Percentiles rank a stretch among this genome's conserved stretches.
Conservation (phyloP, 768 basidiomycete species). For the Lentinula sp. region DNA sequence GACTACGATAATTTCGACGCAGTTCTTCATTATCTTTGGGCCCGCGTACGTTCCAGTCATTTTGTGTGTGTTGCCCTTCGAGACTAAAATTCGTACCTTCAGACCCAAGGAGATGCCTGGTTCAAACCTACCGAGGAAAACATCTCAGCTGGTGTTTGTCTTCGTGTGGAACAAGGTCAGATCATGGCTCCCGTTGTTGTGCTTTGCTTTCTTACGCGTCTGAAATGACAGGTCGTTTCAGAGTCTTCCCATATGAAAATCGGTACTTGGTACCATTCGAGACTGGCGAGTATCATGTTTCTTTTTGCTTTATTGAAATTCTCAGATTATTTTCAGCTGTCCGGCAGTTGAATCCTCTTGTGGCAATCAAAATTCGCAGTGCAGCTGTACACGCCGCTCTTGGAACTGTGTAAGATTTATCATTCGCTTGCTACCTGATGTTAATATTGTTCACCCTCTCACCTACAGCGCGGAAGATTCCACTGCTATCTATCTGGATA, state of each 20-base stretch:
- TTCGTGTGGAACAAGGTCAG: slow-evolving; percentile 54
- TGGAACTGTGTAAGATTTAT: slow-evolving; percentile 49
- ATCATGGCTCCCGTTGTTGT: neutral
- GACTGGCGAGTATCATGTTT: slow-evolving; percentile 21
- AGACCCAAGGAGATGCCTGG: slow-evolving; percentile 83
- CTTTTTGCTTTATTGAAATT: neutral
- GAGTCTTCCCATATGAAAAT: slow-evolving; percentile 85
- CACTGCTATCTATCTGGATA: slow-evolving; percentile 61
- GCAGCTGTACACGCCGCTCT: slow-evolving; percentile 79
- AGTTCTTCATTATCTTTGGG: slow-evolving; percentile 74
- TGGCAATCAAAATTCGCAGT: slow-evolving; percentile 76
- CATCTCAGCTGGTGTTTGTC: slow-evolving; percentile 70
- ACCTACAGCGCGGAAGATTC: slow-evolving; percentile 48
- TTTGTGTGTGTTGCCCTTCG: neutral
- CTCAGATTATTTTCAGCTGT: slow-evolving; percentile 39
- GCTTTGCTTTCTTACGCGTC: neutral
- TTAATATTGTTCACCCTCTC: slow-evolving; percentile 8
- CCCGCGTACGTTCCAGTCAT: slow-evolving; percentile 40
- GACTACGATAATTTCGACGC: slow-evolving; percentile 82
- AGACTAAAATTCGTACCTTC: neutral
- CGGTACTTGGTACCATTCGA: slow-evolving; percentile 77
- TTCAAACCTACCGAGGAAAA: slow-evolving; percentile 84
- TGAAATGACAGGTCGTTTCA: slow-evolving; percentile 34
- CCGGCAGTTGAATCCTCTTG: slow-evolving; percentile 69
- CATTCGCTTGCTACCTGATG: neutral